phyloP scores from a whole-genome alignment of 805 yeast genomes.

The Debaryomyces castellii region DNA sequence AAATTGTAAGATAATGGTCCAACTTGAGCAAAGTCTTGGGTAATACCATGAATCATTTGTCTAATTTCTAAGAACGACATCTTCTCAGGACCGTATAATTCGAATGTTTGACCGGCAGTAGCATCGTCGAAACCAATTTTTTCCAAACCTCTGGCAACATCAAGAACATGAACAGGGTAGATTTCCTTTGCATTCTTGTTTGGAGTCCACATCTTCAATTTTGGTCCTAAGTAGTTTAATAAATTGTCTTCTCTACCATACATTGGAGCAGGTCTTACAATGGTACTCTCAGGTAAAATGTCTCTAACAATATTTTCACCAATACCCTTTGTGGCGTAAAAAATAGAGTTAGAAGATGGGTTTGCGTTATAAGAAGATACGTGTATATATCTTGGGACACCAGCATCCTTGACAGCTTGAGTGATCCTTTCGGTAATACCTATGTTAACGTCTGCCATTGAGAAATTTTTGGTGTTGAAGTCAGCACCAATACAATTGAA shows the following conservation, averaged over 20 bases:
- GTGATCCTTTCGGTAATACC: conserved; percentile 79
- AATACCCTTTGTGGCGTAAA: conserved; percentile 74
- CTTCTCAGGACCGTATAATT: conserved; percentile 70
- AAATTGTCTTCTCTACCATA: conserved; percentile 74
- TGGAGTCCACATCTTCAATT: conserved; percentile 61
- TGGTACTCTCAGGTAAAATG: conserved; percentile 70
- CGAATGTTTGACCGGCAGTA: conserved; percentile 73
- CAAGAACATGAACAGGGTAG: conserved; percentile 73
- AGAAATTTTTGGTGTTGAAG: conserved; percentile 73
- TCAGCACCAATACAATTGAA: conserved; percentile 78
- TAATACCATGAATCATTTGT: conserved; percentile 66
- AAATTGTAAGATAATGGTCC: conserved; percentile 45
- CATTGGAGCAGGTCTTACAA: conserved; percentile 83
- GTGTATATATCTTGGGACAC: conserved; percentile 73
- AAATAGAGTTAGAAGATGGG: conserved; percentile 65
- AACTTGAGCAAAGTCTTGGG: conserved; percentile 46
- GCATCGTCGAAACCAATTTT: conserved; percentile 78
- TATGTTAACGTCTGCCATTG: conserved; percentile 80
- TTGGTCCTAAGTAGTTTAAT: conserved; percentile 58
- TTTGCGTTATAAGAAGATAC: conserved; percentile 79
- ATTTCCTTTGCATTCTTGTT: conserved; percentile 61
- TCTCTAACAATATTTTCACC: conserved; percentile 73
- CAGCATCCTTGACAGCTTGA: conserved; percentile 64
- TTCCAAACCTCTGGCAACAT: conserved; percentile 78
- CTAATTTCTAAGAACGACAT: conserved; percentile 63